Percentiles rank a stretch among this genome's conserved stretches.
These are phyloP conservation scores for Aristolochia fimbriata DNA, from an alignment of 164 flowering plant genomes.

Conservation along the genomic window DNA sequence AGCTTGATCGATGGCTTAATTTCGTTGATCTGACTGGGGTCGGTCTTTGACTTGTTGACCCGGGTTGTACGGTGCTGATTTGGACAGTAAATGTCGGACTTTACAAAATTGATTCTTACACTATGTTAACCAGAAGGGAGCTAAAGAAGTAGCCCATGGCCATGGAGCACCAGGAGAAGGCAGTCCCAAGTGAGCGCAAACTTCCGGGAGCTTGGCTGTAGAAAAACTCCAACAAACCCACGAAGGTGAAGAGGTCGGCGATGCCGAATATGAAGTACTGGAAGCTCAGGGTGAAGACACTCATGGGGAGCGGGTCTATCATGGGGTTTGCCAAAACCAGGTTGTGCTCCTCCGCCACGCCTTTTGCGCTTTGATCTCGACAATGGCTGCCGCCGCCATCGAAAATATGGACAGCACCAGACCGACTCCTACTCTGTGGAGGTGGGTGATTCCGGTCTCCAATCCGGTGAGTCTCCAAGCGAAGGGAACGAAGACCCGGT, in stretches of 20 bases:
- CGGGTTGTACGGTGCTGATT: no score
- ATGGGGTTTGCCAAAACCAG: constrained; percentile 37
- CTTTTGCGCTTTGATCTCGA: constrained; percentile 34
- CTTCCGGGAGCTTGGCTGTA: constrained; percentile 39
- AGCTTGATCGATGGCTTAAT: no score
- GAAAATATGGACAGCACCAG: constrained; percentile 28
- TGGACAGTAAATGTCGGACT: no score
- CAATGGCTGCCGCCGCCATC: constrained; percentile 37
- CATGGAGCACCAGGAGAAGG: constrained; percentile 40
- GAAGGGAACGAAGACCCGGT: constrained; percentile 28
- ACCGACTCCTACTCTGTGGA: constrained; percentile 43
- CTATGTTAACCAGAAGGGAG: constrained; percentile 31
- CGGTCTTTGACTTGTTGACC: no score
- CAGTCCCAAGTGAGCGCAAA: constrained; percentile 31
- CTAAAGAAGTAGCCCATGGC: constrained; percentile 40
- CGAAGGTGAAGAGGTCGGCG: constrained; percentile 44
- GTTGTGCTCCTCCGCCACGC: constrained; percentile 25
- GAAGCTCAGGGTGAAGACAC: constrained; percentile 29
- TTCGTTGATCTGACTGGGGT: no score
- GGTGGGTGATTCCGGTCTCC: constrained; percentile 35
- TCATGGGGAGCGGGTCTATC: constrained; percentile 33
- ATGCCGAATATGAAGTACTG: constrained; percentile 47
- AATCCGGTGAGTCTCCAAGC: constrained; percentile 7
- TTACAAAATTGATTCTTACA: no score
- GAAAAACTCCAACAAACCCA: constrained; percentile 39